A percentile compares a stretch with the other conserved stretches of the same genome.
These are phyloP conservation scores for Asterochloris erici DNA, from an alignment of 139 green algal genomes.

Conservation along the genomic window DNA sequence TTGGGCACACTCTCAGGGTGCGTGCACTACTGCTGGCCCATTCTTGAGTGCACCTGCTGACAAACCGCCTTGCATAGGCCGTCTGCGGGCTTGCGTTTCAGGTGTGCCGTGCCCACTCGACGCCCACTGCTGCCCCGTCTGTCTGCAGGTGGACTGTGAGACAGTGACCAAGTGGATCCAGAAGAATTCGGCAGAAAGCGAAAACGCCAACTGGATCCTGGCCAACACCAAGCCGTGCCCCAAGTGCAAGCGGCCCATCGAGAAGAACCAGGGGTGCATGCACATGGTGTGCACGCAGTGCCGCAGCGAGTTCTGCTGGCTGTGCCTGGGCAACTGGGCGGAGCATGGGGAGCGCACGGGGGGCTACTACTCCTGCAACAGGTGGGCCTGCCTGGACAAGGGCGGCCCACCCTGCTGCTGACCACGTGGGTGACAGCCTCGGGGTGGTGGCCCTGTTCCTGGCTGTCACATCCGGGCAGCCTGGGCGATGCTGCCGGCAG, in stretches of 20 bases:
- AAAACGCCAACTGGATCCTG: conserved; percentile 81
- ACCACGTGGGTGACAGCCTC: conserved; percentile 15
- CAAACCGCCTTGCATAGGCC: no score
- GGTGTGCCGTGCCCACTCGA: no score
- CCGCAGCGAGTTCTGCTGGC: conserved; percentile 68
- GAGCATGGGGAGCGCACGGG: conserved; percentile 95
- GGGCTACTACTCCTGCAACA: conserved; percentile 97
- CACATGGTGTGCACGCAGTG: conserved; percentile 83
- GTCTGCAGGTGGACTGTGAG: conserved; percentile 50
- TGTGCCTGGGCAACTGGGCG: conserved; percentile 78
- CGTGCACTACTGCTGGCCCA: no score
- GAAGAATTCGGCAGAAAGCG: conserved; percentile 80
- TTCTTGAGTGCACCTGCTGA: no score
- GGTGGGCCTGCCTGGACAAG: conserved; percentile 54
- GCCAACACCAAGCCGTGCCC: conserved; percentile 84
- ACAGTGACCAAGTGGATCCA: conserved; percentile 57
- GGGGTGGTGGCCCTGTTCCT: no score
- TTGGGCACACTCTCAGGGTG: no score
- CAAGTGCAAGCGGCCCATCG: conserved; percentile 77
- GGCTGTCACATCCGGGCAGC: no score
- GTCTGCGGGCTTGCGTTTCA: no score
- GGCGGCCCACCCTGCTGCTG: conserved; percentile 96
- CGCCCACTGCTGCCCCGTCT: neutral
- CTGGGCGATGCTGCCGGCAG: no score
- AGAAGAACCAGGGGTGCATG: conserved; percentile 91